phyloP scores from a whole-genome alignment of 352 stramenopile genomes.

The Globisporangium heterothallicum region DNA sequence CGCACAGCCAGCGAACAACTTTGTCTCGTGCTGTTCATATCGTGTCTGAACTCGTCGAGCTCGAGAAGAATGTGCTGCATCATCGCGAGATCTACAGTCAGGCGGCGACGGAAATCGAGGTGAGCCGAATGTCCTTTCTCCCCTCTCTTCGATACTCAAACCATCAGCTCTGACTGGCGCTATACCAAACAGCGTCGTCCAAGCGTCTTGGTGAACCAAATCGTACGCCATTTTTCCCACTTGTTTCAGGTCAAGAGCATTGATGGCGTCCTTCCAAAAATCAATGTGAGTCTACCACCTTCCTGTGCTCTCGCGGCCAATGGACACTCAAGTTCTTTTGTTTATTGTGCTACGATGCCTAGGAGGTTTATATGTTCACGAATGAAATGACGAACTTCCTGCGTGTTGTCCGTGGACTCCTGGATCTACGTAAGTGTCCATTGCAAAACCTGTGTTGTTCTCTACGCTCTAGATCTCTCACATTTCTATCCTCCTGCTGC shows the following conservation, averaged over 20 bases:
- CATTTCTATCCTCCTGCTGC: neutral
- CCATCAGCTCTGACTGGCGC: too few species aligned
- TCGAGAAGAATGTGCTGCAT: slow-evolving; percentile 80
- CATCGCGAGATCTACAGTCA: slow-evolving; percentile 75
- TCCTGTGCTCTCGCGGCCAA: too few species aligned
- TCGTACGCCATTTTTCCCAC: slow-evolving; percentile 84
- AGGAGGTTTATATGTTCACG: slow-evolving; percentile 82
- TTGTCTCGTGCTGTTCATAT: slow-evolving; percentile 60
- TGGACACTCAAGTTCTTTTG: too few species aligned
- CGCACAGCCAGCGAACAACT: slow-evolving; percentile 23
- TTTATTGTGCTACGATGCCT: too few species aligned
- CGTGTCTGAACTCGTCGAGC: slow-evolving; percentile 72
- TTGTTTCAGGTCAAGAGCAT: slow-evolving; percentile 83
- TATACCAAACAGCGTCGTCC: slow-evolving; percentile 43
- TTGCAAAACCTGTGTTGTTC: neutral
- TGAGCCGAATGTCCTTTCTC: slow-evolving; percentile 13
- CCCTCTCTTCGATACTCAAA: too few species aligned
- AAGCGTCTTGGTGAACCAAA: slow-evolving; percentile 79
- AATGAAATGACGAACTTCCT: slow-evolving; percentile 88
- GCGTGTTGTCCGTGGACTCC: slow-evolving; percentile 41
- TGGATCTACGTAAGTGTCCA: slow-evolving; percentile 52
- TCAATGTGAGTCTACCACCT: slow-evolving; percentile 74
- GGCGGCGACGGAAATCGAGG: slow-evolving; percentile 75
- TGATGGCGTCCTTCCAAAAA: slow-evolving; percentile 87
- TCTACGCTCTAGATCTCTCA: neutral